Evolutionary conservation across 495 filamentous ascomycete genomes (phyloP).

Genomic region (Evernia prunastri): DNA sequence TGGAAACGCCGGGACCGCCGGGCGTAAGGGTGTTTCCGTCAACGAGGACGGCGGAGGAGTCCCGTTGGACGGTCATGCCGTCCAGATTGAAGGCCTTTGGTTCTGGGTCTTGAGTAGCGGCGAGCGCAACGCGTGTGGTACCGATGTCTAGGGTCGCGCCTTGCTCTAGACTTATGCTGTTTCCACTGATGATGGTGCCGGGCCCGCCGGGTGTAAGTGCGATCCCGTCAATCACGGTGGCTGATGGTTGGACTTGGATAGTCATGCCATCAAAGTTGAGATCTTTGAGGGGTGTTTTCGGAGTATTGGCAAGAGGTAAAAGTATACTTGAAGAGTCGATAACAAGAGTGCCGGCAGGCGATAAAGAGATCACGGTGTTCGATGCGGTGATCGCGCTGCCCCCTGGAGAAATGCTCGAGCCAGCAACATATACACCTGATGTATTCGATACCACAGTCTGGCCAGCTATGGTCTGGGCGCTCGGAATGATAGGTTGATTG

Average conservation of each 20-base stretch:
- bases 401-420: not conserved
- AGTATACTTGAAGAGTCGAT: not conserved
- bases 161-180: not conserved
- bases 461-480: not conserved
- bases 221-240: not conserved
- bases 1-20: not conserved
- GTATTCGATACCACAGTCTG: not conserved
- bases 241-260: not conserved
- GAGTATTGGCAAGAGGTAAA: not conserved
- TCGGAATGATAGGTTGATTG: not conserved
- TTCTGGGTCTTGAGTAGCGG: not conserved
- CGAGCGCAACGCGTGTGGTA: not conserved
- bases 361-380: not conserved
- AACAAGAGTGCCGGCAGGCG: not conserved
- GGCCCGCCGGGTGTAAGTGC: not conserved
- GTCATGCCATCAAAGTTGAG: not conserved
- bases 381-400: not conserved
- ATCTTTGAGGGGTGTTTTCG: not conserved
- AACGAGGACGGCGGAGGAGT: not conserved
- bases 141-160: not conserved
- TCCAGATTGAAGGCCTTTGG: not conserved
- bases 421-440: not conserved
- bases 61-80: not conserved
- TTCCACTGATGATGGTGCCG: not conserved
- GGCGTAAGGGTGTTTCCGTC: not conserved